Percentiles rank a stretch among this genome's conserved stretches.
These are phyloP conservation scores for Lactarius akahatsu DNA, from an alignment of 768 basidiomycete species.

Conservation along the genomic window DNA sequence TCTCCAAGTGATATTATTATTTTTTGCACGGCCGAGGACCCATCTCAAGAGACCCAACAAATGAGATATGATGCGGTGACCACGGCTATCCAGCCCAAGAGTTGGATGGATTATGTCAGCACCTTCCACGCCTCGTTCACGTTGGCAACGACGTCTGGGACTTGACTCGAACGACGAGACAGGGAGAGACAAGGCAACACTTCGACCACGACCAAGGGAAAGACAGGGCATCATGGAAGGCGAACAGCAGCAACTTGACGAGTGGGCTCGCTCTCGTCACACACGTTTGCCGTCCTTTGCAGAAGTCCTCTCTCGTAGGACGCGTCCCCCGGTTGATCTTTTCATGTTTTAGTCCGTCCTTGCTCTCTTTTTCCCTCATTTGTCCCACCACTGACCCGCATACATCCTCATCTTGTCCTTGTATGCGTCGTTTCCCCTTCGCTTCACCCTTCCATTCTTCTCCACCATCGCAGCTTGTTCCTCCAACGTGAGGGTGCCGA, in stretches of 20 bases:
- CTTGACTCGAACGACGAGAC: neutral
- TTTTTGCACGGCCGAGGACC: neutral
- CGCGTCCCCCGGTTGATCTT: conserved; percentile 92
- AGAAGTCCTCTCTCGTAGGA: conserved; percentile 88
- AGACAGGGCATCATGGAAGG: conserved; percentile 35
- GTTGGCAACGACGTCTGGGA: conserved; percentile 11
- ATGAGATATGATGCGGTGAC: neutral
- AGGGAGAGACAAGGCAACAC: neutral
- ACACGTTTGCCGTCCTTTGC: conserved; percentile 83
- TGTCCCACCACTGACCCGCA: conserved; percentile 19
- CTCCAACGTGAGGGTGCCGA: conserved; percentile 94
- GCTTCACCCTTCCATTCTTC: conserved; percentile 7
- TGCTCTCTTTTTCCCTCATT: conserved; percentile 18
- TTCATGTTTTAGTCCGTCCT: conserved; percentile 96
- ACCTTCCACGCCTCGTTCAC: conserved; percentile 9
- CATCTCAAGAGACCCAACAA: neutral
- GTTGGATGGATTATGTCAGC: conserved; percentile 23
- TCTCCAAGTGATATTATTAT: neutral
- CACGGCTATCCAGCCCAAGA: neutral
- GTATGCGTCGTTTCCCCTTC: neutral
- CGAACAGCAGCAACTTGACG: conserved; percentile 53
- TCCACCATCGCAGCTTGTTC: conserved; percentile 63
- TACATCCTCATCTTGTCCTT: too few relatives aligned
- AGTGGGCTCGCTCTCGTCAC: conserved; percentile 68
- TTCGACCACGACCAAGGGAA: conserved; percentile 9